Evolutionary conservation across 1,284 basidiomycete genomes (phyloP).

Genomic region (Malassezia dermatis): DNA sequence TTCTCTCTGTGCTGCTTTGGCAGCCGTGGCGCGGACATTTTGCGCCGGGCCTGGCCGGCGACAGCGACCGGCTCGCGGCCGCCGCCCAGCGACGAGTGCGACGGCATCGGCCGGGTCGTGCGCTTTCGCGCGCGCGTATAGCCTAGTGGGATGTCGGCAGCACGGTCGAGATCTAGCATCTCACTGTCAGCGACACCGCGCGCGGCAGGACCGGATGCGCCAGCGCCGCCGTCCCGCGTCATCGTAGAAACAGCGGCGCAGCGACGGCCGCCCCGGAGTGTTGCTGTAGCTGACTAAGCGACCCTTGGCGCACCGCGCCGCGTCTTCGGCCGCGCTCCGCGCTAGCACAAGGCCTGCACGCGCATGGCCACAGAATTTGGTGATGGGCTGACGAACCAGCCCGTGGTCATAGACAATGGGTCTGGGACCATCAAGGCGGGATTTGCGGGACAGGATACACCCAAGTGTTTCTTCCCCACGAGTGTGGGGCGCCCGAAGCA

Average conservation of each 20-base stretch:
- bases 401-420: conserved; percentile 47
- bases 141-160: conserved; percentile 12
- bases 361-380: conserved; percentile 36
- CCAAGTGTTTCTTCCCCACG: conserved; percentile 45
- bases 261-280: neutral
- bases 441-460: conserved; percentile 44
- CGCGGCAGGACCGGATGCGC: neutral
- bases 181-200: neutral
- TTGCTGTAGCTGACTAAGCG: conserved; percentile 1
- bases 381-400: conserved; percentile 48
- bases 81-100: conserved; percentile 11
- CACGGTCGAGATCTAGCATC: conserved; percentile 7
- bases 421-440: conserved; percentile 47
- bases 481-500: conserved; percentile 45
- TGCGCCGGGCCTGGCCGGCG: neutral
- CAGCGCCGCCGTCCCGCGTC: neutral
- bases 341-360: neutral
- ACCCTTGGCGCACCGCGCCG: neutral
- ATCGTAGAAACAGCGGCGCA: neutral
- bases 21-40: neutral
- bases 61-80: neutral
- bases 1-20: neutral
- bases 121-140: neutral
- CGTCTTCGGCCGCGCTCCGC: neutral
- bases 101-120: neutral